phyloP scores from a whole-genome alignment of 2,329 filamentous ascomycete species.

The Coniella lustricola region DNA sequence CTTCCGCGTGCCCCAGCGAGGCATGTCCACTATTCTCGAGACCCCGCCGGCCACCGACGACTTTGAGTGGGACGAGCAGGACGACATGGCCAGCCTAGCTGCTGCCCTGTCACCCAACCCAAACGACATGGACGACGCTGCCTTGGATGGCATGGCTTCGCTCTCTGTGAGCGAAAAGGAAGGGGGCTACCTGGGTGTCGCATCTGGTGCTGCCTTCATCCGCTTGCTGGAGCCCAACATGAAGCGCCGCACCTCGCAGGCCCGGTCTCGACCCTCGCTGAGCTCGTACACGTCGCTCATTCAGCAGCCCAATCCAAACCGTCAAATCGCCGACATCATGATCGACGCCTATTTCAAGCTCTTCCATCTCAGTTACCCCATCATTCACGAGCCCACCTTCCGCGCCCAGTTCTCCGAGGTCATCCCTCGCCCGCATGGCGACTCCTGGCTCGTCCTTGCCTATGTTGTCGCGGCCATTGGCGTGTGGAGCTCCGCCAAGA shows the following conservation, averaged over 20 bases:
- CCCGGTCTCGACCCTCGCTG: conserved; percentile 13
- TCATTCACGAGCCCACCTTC: conserved; percentile 38
- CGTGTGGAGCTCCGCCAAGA: conserved; percentile 15
- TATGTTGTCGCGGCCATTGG: conserved; percentile 17
- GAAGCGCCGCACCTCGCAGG: conserved; percentile 19
- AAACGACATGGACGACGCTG: conserved; percentile 22
- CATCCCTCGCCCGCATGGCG: conserved; percentile 15
- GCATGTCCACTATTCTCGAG: conserved; percentile 22
- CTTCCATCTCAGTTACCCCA: conserved; percentile 37
- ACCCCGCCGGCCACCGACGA: conserved; percentile 28
- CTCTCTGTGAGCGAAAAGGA: conserved; percentile 29
- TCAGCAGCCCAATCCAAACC: conserved; percentile 27
- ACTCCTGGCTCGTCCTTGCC: conserved; percentile 17
- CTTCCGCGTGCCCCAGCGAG: conserved; percentile 15
- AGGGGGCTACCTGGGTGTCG: conserved; percentile 38
- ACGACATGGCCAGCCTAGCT: conserved; percentile 19
- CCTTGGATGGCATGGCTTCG: conserved; percentile 33
- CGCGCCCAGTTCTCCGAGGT: conserved; percentile 20
- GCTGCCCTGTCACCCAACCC: conserved; percentile 22
- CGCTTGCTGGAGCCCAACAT: conserved; percentile 29
- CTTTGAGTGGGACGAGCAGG: conserved; percentile 32
- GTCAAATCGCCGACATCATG: conserved; percentile 20
- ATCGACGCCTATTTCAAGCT: conserved; percentile 35
- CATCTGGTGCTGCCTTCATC: conserved; percentile 37
- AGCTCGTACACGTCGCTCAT: conserved; percentile 16